Percentiles rank a stretch among this genome's conserved stretches.
phyloP scores from a whole-genome alignment of 164 flowering plant species.

The Magnolia officinalis region DNA sequence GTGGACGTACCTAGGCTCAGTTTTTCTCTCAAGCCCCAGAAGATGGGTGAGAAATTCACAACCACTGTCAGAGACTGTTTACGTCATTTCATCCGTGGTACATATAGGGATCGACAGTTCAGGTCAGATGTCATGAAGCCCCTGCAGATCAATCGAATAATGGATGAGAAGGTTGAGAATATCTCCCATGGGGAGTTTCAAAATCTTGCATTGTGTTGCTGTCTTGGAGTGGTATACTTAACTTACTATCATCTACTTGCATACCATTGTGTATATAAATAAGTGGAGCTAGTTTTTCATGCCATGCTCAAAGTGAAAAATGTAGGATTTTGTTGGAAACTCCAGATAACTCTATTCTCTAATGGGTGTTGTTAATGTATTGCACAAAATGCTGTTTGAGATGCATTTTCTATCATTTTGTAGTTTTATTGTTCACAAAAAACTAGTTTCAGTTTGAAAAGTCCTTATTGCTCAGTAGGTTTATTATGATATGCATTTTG shows the following conservation, averaged over 20 bases:
- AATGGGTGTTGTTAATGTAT: no score
- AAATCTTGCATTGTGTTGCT: constrained; percentile 86
- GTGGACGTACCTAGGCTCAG: constrained; percentile 88
- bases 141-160: constrained; percentile 84
- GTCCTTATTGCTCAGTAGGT: background rate
- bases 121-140: constrained; percentile 98
- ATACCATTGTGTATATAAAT: background rate
- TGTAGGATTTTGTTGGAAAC: background rate
- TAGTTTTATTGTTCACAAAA: background rate
- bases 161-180: constrained; percentile 98
- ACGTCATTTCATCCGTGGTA: constrained; percentile 76
- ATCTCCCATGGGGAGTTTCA: constrained; percentile 99
- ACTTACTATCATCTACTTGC: background rate
- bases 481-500: no score
- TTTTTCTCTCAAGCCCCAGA: constrained; percentile 99
- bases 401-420: no score
- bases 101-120: constrained; percentile 92
- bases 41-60: constrained; percentile 84
- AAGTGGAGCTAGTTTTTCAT: background rate
- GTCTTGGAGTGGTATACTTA: constrained; percentile 87
- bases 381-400: no score
- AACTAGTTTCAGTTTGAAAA: background rate
- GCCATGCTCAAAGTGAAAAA: background rate
- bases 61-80: constrained; percentile 67
- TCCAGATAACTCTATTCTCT: no score